These are phyloP conservation scores for Malus hybrid DNA, from an alignment of 331 rosid species.

Conservation along the genomic window DNA sequence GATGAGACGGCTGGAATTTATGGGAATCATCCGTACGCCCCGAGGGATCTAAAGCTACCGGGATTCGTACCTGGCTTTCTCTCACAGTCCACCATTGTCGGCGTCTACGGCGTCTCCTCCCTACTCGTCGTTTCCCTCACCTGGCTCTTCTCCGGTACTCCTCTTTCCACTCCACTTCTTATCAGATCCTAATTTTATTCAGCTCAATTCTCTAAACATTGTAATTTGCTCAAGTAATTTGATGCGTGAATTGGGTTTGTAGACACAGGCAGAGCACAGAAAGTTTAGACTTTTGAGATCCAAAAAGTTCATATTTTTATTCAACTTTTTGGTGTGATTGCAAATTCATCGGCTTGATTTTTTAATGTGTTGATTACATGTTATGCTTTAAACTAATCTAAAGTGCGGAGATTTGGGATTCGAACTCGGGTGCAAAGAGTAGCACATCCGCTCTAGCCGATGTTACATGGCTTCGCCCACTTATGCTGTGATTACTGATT, in stretches of 20 bases:
- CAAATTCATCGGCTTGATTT: neutral
- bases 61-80: conserved; percentile 53
- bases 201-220: neutral
- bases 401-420: too few relatives aligned
- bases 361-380: neutral
- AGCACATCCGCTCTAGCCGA: neutral
- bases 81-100: conserved; percentile 45
- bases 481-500: too few relatives aligned
- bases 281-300: neutral
- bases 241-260: neutral
- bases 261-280: neutral
- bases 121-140: conserved; percentile 28
- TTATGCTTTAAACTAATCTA: too few relatives aligned
- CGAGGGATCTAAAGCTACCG: conserved; percentile 47
- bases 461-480: too few relatives aligned
- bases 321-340: neutral
- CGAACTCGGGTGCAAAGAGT: neutral
- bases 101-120: conserved; percentile 36
- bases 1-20: conserved; percentile 15
- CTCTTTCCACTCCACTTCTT: neutral
- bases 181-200: neutral
- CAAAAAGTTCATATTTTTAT: neutral
- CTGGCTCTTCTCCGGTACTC: conserved; percentile 62
- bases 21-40: conserved; percentile 53
- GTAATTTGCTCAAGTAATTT: neutral